Evolutionary conservation across 2,329 filamentous ascomycete species (phyloP).

Genomic region (Pseudocercospora pini-densiflorae): DNA sequence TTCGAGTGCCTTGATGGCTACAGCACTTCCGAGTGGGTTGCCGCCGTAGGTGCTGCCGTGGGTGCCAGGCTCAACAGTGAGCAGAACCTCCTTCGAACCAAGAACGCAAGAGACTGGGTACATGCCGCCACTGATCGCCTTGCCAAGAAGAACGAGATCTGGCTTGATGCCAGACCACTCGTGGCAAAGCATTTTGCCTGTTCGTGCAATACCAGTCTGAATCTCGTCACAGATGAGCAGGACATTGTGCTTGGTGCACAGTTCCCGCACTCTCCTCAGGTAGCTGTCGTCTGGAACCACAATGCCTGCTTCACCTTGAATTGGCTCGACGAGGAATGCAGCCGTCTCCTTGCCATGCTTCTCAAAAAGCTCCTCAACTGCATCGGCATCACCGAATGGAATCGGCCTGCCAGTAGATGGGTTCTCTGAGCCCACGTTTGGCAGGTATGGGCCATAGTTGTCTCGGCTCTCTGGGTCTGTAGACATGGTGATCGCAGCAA

Average conservation of each 20-base stretch:
- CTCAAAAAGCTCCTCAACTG: slow-evolving; percentile 79
- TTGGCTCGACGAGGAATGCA: slow-evolving; percentile 93
- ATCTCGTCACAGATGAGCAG: slow-evolving; percentile 98
- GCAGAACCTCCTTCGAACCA: slow-evolving; percentile 87
- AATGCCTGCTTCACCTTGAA: slow-evolving; percentile 96
- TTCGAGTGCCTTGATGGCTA: slow-evolving; percentile 93
- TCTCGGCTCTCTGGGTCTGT: slow-evolving; percentile 93
- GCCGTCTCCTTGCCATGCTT: slow-evolving; percentile 83
- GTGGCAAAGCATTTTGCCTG: slow-evolving; percentile 89
- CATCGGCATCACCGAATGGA: slow-evolving; percentile 81
- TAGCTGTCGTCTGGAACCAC: slow-evolving; percentile 93
- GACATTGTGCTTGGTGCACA: slow-evolving; percentile 95
- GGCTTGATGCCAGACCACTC: slow-evolving; percentile 96
- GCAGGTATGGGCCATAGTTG: slow-evolving; percentile 96
- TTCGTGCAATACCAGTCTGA: slow-evolving; percentile 95
- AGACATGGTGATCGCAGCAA: slow-evolving; percentile 93
- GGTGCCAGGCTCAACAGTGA: slow-evolving; percentile 93
- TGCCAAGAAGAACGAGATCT: slow-evolving; percentile 91
- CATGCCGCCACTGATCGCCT: slow-evolving; percentile 97
- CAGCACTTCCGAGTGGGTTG: slow-evolving; percentile 92
- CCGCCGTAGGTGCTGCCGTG: slow-evolving; percentile 99
- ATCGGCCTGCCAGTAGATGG: slow-evolving; percentile 79
- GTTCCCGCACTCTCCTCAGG: slow-evolving; percentile 74
- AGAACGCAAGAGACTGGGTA: slow-evolving; percentile 98
- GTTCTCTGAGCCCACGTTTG: slow-evolving; percentile 77